Evolutionary conservation across 2,329 filamentous ascomycete species (phyloP).

Genomic region (Calonectria honghensis): DNA sequence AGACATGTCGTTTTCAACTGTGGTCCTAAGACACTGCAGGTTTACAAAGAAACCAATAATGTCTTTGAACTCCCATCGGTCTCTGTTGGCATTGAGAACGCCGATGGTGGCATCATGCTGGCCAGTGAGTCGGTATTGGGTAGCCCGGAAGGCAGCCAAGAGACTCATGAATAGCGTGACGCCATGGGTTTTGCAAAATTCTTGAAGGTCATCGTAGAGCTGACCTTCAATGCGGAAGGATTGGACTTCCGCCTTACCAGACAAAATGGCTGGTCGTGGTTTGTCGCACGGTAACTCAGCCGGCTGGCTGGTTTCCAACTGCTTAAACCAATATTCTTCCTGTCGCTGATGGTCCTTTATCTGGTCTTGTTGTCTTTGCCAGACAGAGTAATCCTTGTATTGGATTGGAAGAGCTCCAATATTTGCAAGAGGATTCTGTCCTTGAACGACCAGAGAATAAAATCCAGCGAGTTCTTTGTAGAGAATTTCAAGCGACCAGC

Average conservation of each 20-base stretch:
- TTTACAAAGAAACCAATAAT: constrained; percentile 54
- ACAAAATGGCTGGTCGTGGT: neutral
- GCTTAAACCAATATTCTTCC: neutral
- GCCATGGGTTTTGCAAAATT: neutral
- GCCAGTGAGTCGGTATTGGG: constrained; percentile 52
- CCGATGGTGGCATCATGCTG: constrained; percentile 49
- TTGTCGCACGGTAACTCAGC: constrained; percentile 1
- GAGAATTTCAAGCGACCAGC: constrained; percentile 5
- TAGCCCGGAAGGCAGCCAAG: constrained; percentile 49
- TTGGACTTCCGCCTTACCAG: neutral
- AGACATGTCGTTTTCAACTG: constrained; percentile 26
- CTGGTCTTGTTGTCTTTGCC: neutral
- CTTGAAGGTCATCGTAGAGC: neutral
- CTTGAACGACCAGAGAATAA: neutral
- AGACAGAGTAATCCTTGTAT: neutral
- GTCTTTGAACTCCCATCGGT: constrained; percentile 43
- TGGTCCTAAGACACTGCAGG: constrained; percentile 47
- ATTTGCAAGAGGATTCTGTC: neutral
- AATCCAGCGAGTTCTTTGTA: neutral
- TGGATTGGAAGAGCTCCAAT: neutral
- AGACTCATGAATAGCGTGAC: constrained; percentile 25
- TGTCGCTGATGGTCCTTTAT: neutral
- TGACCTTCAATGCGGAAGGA: neutral
- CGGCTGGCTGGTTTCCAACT: constrained; percentile 1
- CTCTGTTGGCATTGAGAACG: constrained; percentile 46